Evolutionary conservation across 1,139 yeast genomes (phyloP), one percentile per base, ranked within the genome.

Genomic region (Suhomyces anneliseae): DNA sequence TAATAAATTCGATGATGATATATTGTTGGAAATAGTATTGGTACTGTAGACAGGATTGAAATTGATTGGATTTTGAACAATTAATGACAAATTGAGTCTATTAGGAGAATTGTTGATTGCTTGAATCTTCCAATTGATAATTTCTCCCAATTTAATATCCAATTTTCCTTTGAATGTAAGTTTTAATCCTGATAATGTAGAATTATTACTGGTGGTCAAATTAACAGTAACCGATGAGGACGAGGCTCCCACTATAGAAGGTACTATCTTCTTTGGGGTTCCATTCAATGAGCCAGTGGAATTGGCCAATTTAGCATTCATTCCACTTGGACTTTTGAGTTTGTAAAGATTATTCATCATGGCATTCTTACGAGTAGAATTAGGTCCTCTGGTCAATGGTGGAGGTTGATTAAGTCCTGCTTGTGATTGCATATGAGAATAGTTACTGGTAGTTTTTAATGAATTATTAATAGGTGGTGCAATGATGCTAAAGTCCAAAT

Each of bases 131-230:
- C 93, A 83, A 45, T 72, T 75, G 54, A 81, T 79, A 6, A 76
- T 71, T 45, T 82, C 78, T 2, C 95, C 95, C 11, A 85, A 64
- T 52, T 74, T 71, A 7, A 85, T 81, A 38, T 77, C 70, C 12
- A 86, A 76, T 11, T 81, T 79, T 0, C 95, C 95, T 5, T 77
- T 70, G 50, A 87, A 83, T 8, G 87, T 79, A 27, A 88, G 70
- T 26, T 74, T 73, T 14, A 87, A 64, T 0, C 90, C 87, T 5
- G 67, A 60, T 26, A 76, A 59, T 2, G 70, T 54, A 4, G 78
- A 64, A 42, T 61, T 62, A 34, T 55, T 58, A 42, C 60, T 65
- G 12, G 69, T 62, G 9, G 74, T 63, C 40, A 76, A 57, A 50
- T 73, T 78, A 15, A 72, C 81, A 4, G 76, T 74, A 27, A 76